Evolutionary conservation across 345 rosid species (phyloP).

Genomic region (Cardamine resedifolia): DNA sequence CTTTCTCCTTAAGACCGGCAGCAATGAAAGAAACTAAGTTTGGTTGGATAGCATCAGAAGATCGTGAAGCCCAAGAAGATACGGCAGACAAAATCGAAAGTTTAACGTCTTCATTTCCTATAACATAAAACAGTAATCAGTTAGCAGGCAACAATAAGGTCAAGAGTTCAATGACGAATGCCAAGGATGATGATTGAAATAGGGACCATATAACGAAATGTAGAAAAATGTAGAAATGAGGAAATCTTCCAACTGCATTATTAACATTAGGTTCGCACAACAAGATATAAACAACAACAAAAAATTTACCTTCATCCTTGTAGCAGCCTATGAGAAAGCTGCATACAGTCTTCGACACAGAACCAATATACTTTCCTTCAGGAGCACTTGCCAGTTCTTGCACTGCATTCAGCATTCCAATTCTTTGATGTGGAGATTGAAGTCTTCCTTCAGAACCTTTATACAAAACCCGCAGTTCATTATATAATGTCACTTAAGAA

Average conservation of each 20-base stretch:
- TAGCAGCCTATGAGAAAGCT: constrained; percentile 68
- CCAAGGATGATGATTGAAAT: not conserved
- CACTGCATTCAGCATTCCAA: constrained; percentile 80
- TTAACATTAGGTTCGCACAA: not conserved
- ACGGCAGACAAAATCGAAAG: constrained; percentile 69
- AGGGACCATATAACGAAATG: not conserved
- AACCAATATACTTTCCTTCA: constrained; percentile 78
- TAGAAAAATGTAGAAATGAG: not conserved
- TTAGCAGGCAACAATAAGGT: constrained; percentile 8
- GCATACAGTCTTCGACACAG: constrained; percentile 53
- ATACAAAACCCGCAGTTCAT: constrained; percentile 15
- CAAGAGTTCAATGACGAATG: constrained; percentile 3
- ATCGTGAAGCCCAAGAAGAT: constrained; percentile 74
- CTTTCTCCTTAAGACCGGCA: constrained; percentile 95
- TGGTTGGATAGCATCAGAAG: constrained; percentile 62
- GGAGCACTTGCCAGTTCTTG: constrained; percentile 81
- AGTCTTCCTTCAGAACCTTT: constrained; percentile 97
- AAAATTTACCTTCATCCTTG: constrained; percentile 77
- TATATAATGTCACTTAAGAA: constrained; percentile 4
- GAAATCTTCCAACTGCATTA: not conserved
- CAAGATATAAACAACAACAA: not conserved
- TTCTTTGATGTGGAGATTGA: constrained; percentile 82
- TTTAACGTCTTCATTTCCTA: constrained; percentile 96
- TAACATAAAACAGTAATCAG: constrained; percentile 2
- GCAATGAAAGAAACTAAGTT: constrained; percentile 69